Evolutionary conservation across 2,329 filamentous ascomycete genomes (phyloP).

Genomic region (Penicillium aurantiogriseum): DNA sequence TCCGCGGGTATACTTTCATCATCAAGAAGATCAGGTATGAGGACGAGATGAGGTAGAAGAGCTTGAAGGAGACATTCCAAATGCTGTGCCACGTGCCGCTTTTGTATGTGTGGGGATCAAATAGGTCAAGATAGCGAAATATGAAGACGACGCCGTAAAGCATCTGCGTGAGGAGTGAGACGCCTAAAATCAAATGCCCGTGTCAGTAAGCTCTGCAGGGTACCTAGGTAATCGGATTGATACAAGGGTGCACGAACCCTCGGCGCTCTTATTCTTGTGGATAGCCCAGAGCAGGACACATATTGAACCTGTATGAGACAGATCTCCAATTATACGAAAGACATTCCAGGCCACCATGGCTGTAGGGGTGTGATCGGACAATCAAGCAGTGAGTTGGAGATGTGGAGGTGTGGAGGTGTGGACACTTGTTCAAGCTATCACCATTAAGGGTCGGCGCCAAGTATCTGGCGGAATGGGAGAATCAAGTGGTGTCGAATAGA

Average conservation of each 20-base stretch:
- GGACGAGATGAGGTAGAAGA: conserved; percentile 81
- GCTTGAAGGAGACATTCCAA: conserved; percentile 67
- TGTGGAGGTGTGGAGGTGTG: neutral
- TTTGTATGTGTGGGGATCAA: conserved; percentile 43
- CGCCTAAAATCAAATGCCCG: conserved; percentile 53
- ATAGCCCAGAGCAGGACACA: conserved; percentile 88
- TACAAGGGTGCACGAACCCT: conserved; percentile 55
- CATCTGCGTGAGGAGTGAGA: conserved; percentile 84
- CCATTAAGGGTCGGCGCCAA: neutral
- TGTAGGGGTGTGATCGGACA: neutral
- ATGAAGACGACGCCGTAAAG: conserved; percentile 85
- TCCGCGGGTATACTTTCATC: conserved; percentile 80
- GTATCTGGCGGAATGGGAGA: neutral
- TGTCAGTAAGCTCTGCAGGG: conserved; percentile 8
- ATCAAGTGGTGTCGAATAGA: neutral
- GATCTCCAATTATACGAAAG: conserved; percentile 77
- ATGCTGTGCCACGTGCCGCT: conserved; percentile 7
- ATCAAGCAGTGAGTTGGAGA: neutral
- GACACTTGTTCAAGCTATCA: conserved; percentile 9
- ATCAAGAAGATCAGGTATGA: conserved; percentile 86
- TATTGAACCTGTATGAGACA: conserved; percentile 83
- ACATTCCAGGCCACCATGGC: conserved; percentile 35
- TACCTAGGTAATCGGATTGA: neutral
- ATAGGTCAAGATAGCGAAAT: conserved; percentile 82
- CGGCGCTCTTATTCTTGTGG: conserved; percentile 80